These are phyloP conservation scores for Schizosaccharomyces lindneri DNA, from an alignment of 805 yeast genomes.

Conservation along the genomic window DNA sequence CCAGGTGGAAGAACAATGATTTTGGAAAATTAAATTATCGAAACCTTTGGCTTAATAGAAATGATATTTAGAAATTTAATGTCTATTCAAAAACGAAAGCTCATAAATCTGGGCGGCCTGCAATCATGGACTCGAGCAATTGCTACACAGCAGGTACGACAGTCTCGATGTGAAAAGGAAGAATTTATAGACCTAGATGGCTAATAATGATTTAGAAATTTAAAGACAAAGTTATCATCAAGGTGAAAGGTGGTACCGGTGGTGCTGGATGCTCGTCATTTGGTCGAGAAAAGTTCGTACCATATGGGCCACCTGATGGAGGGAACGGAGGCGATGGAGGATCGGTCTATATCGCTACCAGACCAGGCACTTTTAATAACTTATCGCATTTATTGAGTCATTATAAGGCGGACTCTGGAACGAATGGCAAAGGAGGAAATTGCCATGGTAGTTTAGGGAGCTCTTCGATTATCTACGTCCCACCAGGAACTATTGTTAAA, in stretches of 20 bases:
- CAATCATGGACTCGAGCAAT: no score
- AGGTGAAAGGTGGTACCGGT: constrained; percentile 54
- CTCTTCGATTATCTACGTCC: constrained; percentile 61
- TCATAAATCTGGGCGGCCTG: background rate
- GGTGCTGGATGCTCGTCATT: constrained; percentile 78
- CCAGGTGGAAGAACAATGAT: no score
- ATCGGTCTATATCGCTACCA: constrained; percentile 57
- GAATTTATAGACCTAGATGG: background rate
- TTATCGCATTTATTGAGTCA: constrained; percentile 11
- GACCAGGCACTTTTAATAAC: constrained; percentile 8
- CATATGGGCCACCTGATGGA: constrained; percentile 93
- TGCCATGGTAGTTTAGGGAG: constrained; percentile 69
- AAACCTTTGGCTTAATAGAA: no score
- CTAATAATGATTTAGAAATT: background rate
- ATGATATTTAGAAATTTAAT: background rate
- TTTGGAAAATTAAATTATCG: no score
- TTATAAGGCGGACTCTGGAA: constrained; percentile 47
- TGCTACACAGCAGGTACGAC: no score
- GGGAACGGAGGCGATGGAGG: constrained; percentile 97
- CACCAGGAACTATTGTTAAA: constrained; percentile 66
- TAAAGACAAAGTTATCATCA: constrained; percentile 19
- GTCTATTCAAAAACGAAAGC: background rate
- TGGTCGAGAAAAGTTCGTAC: constrained; percentile 57
- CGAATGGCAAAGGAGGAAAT: constrained; percentile 46
- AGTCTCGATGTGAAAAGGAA: no score